phyloP scores from a whole-genome alignment of 2,329 filamentous ascomycete genomes.

The Aspergillus quadrilineatus region DNA sequence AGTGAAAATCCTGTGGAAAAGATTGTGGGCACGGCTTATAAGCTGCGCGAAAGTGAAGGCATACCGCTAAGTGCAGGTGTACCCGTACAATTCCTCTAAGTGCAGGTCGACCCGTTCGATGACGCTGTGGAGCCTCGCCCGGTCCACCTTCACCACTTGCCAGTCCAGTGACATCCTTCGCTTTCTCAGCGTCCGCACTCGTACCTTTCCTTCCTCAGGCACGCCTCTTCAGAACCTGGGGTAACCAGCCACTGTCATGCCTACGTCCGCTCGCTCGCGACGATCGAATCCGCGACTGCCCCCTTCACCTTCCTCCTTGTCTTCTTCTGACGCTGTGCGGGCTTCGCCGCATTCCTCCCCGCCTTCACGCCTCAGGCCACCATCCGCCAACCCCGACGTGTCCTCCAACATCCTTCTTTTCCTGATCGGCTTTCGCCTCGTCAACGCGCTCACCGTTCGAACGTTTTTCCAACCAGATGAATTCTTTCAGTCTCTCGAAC shows the following conservation, averaged over 20 bases:
- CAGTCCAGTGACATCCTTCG: background rate
- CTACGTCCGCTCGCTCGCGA: constrained; percentile 6
- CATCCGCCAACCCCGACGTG: constrained; percentile 10
- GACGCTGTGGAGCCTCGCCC: background rate
- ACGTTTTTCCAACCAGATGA: constrained; percentile 99
- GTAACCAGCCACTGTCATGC: constrained; percentile 1
- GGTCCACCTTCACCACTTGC: background rate
- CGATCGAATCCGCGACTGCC: background rate
- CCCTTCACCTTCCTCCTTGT: constrained; percentile 1
- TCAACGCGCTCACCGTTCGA: constrained; percentile 73
- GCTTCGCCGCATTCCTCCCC: constrained; percentile 6
- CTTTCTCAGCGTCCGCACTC: background rate
- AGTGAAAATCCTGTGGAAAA: background rate
- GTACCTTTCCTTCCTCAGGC: background rate
- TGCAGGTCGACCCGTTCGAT: constrained; percentile 30
- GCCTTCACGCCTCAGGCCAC: constrained; percentile 14
- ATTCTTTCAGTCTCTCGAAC: constrained; percentile 93
- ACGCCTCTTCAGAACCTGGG: background rate
- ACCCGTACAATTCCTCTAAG: constrained; percentile 30
- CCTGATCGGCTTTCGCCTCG: constrained; percentile 67
- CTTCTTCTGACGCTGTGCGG: constrained; percentile 1
- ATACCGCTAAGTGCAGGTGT: constrained; percentile 38
- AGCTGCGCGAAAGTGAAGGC: background rate
- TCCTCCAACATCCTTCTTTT: constrained; percentile 35
- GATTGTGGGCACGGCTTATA: constrained; percentile 5